phyloP scores from a whole-genome alignment of 495 filamentous ascomycete genomes.

The Astrothelium subdiscretum region DNA sequence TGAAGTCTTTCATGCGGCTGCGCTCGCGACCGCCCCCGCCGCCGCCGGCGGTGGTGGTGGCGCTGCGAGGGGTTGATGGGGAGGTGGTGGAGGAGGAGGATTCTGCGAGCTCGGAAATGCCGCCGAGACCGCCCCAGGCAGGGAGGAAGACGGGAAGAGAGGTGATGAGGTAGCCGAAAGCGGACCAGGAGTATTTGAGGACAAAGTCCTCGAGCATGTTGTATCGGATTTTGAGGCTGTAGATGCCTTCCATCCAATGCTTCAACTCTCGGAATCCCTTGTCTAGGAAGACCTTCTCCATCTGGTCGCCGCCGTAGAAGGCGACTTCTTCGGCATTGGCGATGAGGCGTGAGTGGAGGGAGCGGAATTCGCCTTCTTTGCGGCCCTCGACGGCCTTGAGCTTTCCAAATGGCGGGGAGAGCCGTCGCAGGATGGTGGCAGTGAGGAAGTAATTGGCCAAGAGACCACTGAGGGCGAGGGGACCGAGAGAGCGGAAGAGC shows the following conservation, averaged over 20 bases:
- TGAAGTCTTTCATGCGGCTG: constrained; percentile 93
- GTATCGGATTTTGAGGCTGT: constrained; percentile 90
- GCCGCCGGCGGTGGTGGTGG: constrained; percentile 14
- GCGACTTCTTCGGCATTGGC: constrained; percentile 98
- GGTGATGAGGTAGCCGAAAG: constrained; percentile 87
- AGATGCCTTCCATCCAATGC: constrained; percentile 92
- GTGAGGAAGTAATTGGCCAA: constrained; percentile 86
- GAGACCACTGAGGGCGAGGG: constrained; percentile 75
- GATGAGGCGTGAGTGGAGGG: constrained; percentile 78
- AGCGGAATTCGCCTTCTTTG: constrained; percentile 86
- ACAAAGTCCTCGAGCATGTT: constrained; percentile 99
- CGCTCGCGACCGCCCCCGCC: constrained; percentile 60
- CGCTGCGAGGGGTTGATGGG: not conserved
- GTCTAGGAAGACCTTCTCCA: constrained; percentile 81
- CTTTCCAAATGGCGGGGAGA: constrained; percentile 93
- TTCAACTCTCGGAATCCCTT: constrained; percentile 83
- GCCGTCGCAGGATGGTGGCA: constrained; percentile 68
- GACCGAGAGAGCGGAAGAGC: constrained; percentile 82
- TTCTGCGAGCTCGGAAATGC: constrained; percentile 49
- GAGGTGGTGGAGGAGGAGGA: not conserved
- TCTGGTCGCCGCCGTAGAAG: constrained; percentile 91
- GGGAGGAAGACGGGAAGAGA: constrained; percentile 92
- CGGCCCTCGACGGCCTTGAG: constrained; percentile 90
- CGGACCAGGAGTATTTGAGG: constrained; percentile 96
- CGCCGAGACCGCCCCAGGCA: constrained; percentile 79